Evolutionary conservation across 805 yeast genomes (phyloP).

Genomic region (Candida coquimbonensis): DNA sequence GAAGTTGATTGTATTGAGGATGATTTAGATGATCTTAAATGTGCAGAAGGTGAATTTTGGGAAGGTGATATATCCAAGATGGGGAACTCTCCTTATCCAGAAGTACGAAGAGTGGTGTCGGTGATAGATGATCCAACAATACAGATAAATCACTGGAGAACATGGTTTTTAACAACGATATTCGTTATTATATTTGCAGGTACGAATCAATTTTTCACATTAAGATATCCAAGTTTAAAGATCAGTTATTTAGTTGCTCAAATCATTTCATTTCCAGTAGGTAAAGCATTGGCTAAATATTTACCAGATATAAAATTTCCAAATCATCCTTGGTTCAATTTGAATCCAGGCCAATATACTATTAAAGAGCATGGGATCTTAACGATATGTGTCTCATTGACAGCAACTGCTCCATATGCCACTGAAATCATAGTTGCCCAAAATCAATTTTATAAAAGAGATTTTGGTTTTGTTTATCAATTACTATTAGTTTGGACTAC

Average conservation of each 20-base stretch:
- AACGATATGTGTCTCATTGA: slow-evolving; percentile 39
- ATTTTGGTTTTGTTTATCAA: slow-evolving; percentile 42
- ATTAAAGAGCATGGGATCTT: slow-evolving; percentile 46
- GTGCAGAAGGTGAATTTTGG: slow-evolving; percentile 5
- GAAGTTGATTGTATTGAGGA: not conserved
- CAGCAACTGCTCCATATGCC: slow-evolving; percentile 44
- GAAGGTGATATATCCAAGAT: slow-evolving; percentile 22
- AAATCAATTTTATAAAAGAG: slow-evolving; percentile 37
- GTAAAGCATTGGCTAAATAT: slow-evolving; percentile 36
- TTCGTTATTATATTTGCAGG: slow-evolving; percentile 50
- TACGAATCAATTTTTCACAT: slow-evolving; percentile 47
- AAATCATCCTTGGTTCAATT: slow-evolving; percentile 24
- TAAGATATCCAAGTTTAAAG: slow-evolving; percentile 44
- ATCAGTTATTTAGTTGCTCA: slow-evolving; percentile 51
- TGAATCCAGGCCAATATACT: slow-evolving; percentile 49
- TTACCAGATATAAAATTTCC: slow-evolving; percentile 33
- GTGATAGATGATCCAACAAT: slow-evolving; percentile 43
- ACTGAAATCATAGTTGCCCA: slow-evolving; percentile 48
- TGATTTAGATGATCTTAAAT: slow-evolving; percentile 8
- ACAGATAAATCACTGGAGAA: slow-evolving; percentile 46
- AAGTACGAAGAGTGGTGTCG: slow-evolving; percentile 54
- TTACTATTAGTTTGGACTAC: slow-evolving; percentile 46
- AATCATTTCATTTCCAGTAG: slow-evolving; percentile 54
- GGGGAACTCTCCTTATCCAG: slow-evolving; percentile 52
- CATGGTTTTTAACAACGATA: slow-evolving; percentile 44